Evolutionary conservation across 192 early-diverging fungal genomes (phyloP).

Genomic region (Funneliformis geosporum): DNA sequence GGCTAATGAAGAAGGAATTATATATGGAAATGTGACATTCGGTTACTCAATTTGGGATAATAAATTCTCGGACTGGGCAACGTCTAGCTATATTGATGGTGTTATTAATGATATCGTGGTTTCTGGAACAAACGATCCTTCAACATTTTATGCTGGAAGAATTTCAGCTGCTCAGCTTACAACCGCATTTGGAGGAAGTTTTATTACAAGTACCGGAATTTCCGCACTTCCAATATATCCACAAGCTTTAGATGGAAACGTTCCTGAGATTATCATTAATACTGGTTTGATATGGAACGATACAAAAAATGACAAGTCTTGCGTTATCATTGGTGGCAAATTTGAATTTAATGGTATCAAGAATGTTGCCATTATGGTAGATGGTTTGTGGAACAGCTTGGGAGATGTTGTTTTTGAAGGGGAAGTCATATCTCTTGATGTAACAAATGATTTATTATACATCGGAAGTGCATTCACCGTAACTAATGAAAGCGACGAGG

Average conservation of each 20-base stretch:
- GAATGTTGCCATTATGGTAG: slow-evolving; percentile 45
- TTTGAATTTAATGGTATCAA: slow-evolving; percentile 51
- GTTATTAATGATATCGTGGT: neutral
- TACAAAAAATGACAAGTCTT: slow-evolving; percentile 40
- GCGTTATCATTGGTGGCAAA: slow-evolving; percentile 55
- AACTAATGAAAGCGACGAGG: slow-evolving; percentile 8
- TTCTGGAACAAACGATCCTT: neutral
- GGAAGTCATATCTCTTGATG: slow-evolving; percentile 51
- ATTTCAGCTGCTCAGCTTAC: neutral
- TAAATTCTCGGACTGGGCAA: neutral
- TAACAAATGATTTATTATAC: slow-evolving; percentile 55
- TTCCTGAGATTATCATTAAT: slow-evolving; percentile 42
- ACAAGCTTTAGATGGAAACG: neutral
- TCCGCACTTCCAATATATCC: slow-evolving; percentile 11
- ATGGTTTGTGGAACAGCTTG: slow-evolving; percentile 42
- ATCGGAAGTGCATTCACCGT: slow-evolving; percentile 56
- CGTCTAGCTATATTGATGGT: neutral
- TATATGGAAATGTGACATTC: slow-evolving; percentile 22
- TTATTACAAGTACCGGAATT: slow-evolving; percentile 29
- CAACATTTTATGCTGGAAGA: slow-evolving; percentile 1
- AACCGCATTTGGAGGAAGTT: slow-evolving; percentile 19
- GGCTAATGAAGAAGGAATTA: neutral
- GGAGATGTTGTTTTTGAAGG: slow-evolving; percentile 41
- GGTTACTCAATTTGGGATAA: slow-evolving; percentile 24
- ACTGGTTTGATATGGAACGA: slow-evolving; percentile 57